Evolutionary conservation across 75 land plant genomes (phyloP).

Genomic region (Pinus tabuliformis): DNA sequence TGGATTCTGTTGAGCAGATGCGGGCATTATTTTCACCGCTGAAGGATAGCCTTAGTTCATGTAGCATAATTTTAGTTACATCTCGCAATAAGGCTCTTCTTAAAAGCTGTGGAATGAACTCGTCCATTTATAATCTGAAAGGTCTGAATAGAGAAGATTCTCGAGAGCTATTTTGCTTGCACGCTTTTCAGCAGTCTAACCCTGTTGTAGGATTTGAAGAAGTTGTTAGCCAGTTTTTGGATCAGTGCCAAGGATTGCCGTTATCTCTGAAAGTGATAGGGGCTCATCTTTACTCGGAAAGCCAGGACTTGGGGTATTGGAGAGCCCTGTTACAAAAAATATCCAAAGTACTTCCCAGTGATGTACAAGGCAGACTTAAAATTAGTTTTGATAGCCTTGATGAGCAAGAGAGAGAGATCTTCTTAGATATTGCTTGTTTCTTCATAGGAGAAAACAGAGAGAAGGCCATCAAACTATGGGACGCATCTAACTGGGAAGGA

Average conservation of each 20-base stretch:
- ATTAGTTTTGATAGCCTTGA: neutral
- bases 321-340: neutral
- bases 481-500: neutral
- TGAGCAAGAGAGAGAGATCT: neutral
- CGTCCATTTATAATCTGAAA: neutral
- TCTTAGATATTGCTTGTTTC: conserved; percentile 5
- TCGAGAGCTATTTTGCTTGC: conserved; percentile 1
- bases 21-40: neutral
- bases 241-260: neutral
- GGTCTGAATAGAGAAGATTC: neutral
- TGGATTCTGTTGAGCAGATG: neutral
- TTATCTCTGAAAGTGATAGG: neutral
- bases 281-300: neutral
- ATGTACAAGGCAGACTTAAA: neutral
- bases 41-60: neutral
- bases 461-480: neutral
- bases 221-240: neutral
- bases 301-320: neutral
- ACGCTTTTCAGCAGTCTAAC: neutral
- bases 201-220: neutral
- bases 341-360: neutral
- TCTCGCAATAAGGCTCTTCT: neutral
- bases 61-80: neutral
- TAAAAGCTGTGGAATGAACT: neutral
- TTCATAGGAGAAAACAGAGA: neutral